Base-by-base conservation (phyloP, 305 asterid genomes). In the Nicotiana rustica region DNA sequence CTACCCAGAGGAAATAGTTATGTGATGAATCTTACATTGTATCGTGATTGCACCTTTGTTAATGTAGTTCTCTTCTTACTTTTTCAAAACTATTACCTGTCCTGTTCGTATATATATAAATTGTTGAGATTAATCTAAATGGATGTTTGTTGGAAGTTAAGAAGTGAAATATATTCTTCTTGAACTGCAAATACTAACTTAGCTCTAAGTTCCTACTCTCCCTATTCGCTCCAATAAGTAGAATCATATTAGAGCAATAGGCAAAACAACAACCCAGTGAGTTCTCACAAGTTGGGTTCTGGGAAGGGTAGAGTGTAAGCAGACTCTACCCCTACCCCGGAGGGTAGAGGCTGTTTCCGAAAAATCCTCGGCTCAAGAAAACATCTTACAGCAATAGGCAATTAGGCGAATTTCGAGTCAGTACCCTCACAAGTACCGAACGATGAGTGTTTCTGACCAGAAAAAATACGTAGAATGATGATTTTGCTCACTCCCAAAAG, bases 401-500 rank as follows among this genome's bases (percentile, higher is more conserved):
- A 25, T 25, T 25, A 25, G 25, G 25, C 25, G 25, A 25, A 61
- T 17, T 57, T 17, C 2, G 41, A n/a, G 66, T 17, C 25, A 60
- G 66, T 57, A 57, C 4, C 25, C 66, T 17, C 66, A 19, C 13
- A 18, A 21, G 67, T 19, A 21, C 38, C 47, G 19, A 18, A 21
- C 0, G 18, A 31, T 71, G 62, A 73, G 7, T 6, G 0, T 49
- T 47, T 73, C 44, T 6, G 33, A 49, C 4, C 79, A 49, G 33
- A 25, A 73, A 0, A 0, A 49, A 6, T 9, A 73, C 79, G 41
- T 49, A 25, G 25, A 49, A 25, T 25, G 25, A 73, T 25, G n/a
- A 13, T 73, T 73, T 19, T 73, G 44, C 38, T 3, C n/a, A 49
- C 25, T 73, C 25, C 21, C 14, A 73, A 21, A 71, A 73, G 79